Percentiles rank a stretch among this genome's conserved stretches.
Evolutionary conservation across 208 protist species (phyloP).

Genomic region (Phytomonas serpens): DNA sequence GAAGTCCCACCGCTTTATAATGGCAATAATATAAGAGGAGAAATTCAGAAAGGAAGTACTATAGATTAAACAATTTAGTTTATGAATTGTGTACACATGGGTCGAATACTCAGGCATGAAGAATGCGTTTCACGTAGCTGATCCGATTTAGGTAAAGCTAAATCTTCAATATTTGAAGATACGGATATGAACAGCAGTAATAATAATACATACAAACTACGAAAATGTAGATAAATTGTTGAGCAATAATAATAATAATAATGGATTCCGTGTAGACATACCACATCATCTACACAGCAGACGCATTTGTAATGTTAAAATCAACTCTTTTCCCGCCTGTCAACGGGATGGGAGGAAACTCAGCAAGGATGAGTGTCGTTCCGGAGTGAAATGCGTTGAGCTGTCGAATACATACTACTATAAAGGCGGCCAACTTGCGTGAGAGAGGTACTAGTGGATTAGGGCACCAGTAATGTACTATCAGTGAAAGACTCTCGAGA

Average conservation of each 20-base stretch:
- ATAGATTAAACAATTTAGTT: background rate
- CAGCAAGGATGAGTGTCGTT: constrained; percentile 57
- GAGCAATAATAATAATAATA: constrained; percentile 10
- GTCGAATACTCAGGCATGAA: background rate
- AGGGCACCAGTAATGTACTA: constrained; percentile 70
- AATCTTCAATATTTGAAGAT: background rate
- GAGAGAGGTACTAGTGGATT: constrained; percentile 55
- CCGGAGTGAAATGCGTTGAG: constrained; percentile 36
- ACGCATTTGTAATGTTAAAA: constrained; percentile 13
- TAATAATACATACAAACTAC: constrained; percentile 3
- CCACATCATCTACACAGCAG: background rate
- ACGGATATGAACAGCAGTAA: constrained; percentile 6
- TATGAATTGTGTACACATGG: background rate
- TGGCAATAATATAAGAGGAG: background rate
- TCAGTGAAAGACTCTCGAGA: constrained; percentile 40
- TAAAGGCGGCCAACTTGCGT: constrained; percentile 66
- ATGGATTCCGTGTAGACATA: background rate
- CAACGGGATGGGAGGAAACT: constrained; percentile 36
- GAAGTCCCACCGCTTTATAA: background rate
- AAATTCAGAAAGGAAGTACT: background rate
- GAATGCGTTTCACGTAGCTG: background rate
- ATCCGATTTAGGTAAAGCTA: background rate
- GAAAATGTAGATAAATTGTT: background rate
- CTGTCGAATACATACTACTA: constrained; percentile 43
- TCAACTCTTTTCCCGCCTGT: constrained; percentile 41